Conservation (phyloP, 306 rosid species). For the Pterocarpus santalinus region DNA sequence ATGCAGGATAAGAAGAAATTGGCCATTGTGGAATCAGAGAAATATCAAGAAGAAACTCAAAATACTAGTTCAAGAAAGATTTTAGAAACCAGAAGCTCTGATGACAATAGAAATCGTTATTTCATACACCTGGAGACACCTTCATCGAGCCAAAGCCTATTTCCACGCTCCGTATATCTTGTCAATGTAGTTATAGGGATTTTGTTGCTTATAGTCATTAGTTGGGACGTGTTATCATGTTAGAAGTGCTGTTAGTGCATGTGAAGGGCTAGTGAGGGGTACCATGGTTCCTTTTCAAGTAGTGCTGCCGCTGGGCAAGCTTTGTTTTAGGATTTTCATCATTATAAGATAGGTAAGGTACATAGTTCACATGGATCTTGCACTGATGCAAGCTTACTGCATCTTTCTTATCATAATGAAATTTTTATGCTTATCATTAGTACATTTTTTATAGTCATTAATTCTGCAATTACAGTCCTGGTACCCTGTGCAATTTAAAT, state of each 20-base stretch:
- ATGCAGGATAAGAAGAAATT: constrained; percentile 54
- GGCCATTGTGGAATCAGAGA: constrained; percentile 2
- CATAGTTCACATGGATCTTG: constrained; percentile 3
- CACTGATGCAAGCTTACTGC: constrained; percentile 14
- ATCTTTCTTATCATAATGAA: constrained; percentile 32
- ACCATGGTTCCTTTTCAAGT: constrained; percentile 23
- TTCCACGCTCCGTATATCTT: constrained; percentile 51
- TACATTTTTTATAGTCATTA: constrained; percentile 7
- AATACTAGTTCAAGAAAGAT: constrained; percentile 15
- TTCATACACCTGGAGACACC: constrained; percentile 47
- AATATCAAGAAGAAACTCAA: constrained; percentile 31
- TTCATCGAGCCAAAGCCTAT: constrained; percentile 39
- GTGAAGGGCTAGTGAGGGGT: not conserved
- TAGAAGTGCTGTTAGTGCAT: constrained; percentile 45
- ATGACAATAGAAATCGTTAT: constrained; percentile 32
- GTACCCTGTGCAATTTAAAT: not conserved
- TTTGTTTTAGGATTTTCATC: constrained; percentile 15
- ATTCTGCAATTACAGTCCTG: constrained; percentile 13
- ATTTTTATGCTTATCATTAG: not conserved
- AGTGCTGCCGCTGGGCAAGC: constrained; percentile 9
- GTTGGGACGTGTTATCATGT: constrained; percentile 46
- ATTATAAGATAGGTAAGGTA: not conserved
- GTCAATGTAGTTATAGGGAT: constrained; percentile 44
- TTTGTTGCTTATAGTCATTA: constrained; percentile 43
- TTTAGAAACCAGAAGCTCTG: constrained; percentile 34